Evolutionary conservation across 176 grass and related monocot genomes (phyloP).

Genomic region (Avena sativa): DNA sequence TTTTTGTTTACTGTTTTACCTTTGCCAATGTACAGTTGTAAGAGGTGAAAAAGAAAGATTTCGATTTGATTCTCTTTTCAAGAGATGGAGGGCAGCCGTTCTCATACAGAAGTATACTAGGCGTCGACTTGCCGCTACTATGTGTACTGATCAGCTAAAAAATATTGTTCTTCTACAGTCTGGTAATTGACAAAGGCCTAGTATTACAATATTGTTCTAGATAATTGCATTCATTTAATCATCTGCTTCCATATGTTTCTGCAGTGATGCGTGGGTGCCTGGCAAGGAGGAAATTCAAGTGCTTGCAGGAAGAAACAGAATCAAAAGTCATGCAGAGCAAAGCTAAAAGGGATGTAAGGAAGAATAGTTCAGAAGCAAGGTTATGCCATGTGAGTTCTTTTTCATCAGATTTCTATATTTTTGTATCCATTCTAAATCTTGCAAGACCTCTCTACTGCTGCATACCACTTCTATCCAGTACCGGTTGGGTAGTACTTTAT

Average conservation of each 20-base stretch:
- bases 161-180: slow-evolving; percentile 79
- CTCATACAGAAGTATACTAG: slow-evolving; percentile 87
- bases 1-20: neutral
- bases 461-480: slow-evolving; percentile 26
- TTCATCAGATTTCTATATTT: neutral
- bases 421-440: neutral
- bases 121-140: slow-evolving; percentile 51
- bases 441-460: slow-evolving; percentile 2
- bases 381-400: slow-evolving; percentile 50
- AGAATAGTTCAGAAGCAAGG: slow-evolving; percentile 38
- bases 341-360: slow-evolving; percentile 36
- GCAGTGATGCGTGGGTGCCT: slow-evolving; percentile 78
- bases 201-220: slow-evolving; percentile 18
- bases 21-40: slow-evolving; percentile 61
- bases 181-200: slow-evolving; percentile 55
- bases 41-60: slow-evolving; percentile 73
- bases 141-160: slow-evolving; percentile 62
- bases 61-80: slow-evolving; percentile 56
- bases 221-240: slow-evolving; percentile 37
- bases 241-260: slow-evolving; percentile 44
- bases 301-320: slow-evolving; percentile 48
- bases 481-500: neutral
- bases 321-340: slow-evolving; percentile 39
- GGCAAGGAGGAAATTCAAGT: slow-evolving; percentile 67
- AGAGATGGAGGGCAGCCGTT: slow-evolving; percentile 84